Evolutionary conservation across 176 grass and related monocot genomes (phyloP).

Genomic region (Rhynchospora pubera): DNA sequence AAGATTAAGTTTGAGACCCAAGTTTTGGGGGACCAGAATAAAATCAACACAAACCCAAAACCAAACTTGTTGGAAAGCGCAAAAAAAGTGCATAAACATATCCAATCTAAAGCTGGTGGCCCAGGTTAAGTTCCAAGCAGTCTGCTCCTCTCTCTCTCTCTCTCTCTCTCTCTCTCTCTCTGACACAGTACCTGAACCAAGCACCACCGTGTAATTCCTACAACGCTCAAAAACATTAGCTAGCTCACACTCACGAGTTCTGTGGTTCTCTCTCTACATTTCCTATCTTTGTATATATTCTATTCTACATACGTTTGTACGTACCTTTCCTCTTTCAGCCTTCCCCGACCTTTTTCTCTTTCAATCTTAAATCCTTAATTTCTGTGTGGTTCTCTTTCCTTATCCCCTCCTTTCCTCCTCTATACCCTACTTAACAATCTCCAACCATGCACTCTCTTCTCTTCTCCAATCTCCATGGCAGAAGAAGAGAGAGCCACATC

Average conservation of each 20-base stretch:
- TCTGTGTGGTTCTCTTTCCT: slow-evolving; percentile 88
- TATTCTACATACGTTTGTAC: not conserved
- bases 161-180: slow-evolving; percentile 5
- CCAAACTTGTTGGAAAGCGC: not conserved
- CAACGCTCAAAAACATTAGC: slow-evolving; percentile 3
- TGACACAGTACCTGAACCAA: not conserved
- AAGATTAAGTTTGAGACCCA: not conserved
- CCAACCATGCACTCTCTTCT: slow-evolving; percentile 13
- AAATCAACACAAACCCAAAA: not conserved
- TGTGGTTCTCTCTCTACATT: slow-evolving; percentile 71
- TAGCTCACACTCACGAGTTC: slow-evolving; percentile 26
- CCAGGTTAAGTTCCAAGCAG: not conserved
- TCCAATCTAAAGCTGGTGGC: slow-evolving; percentile 1
- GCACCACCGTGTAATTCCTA: slow-evolving; percentile 27
- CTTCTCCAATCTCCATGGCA: slow-evolving; percentile 16
- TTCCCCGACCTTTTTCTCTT: slow-evolving; percentile 8
- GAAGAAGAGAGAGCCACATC: slow-evolving; percentile 12
- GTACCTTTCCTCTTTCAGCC: no score
- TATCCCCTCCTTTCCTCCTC: slow-evolving; percentile 44
- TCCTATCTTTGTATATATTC: slow-evolving; percentile 25
- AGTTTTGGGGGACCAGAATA: not conserved
- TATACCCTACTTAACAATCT: slow-evolving; percentile 29
- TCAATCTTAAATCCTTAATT: slow-evolving; percentile 5
- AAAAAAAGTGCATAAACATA: slow-evolving; percentile 2
- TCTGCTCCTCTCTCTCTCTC: not conserved